Base-by-base conservation (phyloP, 495 filamentous ascomycete species). In the Aspergillus heteromorphus region DNA sequence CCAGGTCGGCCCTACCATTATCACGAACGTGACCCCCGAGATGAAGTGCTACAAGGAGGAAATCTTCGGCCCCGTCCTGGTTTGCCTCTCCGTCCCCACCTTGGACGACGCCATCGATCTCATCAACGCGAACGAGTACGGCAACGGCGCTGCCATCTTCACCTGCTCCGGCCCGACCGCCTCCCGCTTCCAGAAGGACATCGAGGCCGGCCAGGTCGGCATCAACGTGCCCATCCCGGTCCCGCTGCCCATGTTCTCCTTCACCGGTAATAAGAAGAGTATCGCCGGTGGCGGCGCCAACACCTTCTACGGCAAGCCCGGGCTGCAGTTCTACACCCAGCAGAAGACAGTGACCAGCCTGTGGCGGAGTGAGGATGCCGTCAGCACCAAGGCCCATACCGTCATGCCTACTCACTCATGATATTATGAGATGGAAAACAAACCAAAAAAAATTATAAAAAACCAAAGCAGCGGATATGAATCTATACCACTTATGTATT, bases 261-360 rank as follows among this genome's bases (percentile, higher is more conserved):
- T 98, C 75, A 98, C 93, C 17, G 93, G 93, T 49, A 98, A 97
- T 73, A 98, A 98, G 85, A 91, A 87, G 78, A 92, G 87, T 66
- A 80, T 98, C 45, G 93, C 93, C 0, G 93, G 93, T 36, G 91
- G 92, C 19, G 92, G 93, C 52, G 91, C 88, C 36, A 96, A 85
- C 73, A 92, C 89, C 9, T 98, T 98, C 66, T 98, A 98, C 64
- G 93, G 93, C 49, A 87, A 90, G 71, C 87, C 90, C 14, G 93
- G 92, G 4, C 61, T 98, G 61, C 84, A 87, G 53, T 98, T 98
- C 69, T 98, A 95, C 66, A 98, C 93, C 13, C 93, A 97, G 78
- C 79, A 86, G 63, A 97, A 98, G 86, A 98, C 93, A 18, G 92
- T 98, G 48, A 98, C 93, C 56, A 89, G 90, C 62, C 68, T 92